Evolutionary conservation across 805 yeast genomes (phyloP), one percentile per base, ranked within the genome.

Genomic region (Candida tammaniensis): DNA sequence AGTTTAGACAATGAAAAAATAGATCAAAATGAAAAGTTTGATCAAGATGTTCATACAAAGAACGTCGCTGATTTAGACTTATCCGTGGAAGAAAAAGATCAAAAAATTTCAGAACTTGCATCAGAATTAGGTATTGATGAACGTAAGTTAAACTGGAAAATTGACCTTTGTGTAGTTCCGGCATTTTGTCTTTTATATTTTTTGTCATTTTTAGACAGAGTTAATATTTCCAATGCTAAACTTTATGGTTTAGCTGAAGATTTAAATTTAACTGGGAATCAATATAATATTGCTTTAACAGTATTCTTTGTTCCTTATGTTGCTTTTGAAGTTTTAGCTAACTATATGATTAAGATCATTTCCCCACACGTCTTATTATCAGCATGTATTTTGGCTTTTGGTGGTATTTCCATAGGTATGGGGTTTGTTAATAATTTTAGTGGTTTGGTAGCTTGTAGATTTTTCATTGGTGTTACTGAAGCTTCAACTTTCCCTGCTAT

Each of bases 191-290:
- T 84, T 18, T 64, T 86, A 28, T 86, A 86, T 51, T 76, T 86
- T 55, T 69, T 85, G 42, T 81, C 91, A 1, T 86, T 85, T 51
- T 61, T 86, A 50, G 94, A 86, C 55, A 70, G 94, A 55, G 89
- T 85, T 39, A 86, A 86, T 55, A 82, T 86, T 42, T 78, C 89
- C 19, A 85, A 86, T 57, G 94, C 95, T 6, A 78, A 78, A 40
- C 73, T 81, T 36, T 84, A 83, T 51, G 87, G 87, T 9, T 64
- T 86, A 65, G 68, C 68, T 14, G 57, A 49, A 1, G 83, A 78
- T 38, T 56, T 86, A 22, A 48, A 67, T 13, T 62, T 86, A 26
- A 54, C 57, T 2, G 82, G 82, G 7, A 68, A 70, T 45, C 80
- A 82, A 48, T 82, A 70, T 62, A 78, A 80, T 51, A 70, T 68